Base-by-base conservation (phyloP, 352 stramenopile species). In the Globisporangium emineosum region DNA sequence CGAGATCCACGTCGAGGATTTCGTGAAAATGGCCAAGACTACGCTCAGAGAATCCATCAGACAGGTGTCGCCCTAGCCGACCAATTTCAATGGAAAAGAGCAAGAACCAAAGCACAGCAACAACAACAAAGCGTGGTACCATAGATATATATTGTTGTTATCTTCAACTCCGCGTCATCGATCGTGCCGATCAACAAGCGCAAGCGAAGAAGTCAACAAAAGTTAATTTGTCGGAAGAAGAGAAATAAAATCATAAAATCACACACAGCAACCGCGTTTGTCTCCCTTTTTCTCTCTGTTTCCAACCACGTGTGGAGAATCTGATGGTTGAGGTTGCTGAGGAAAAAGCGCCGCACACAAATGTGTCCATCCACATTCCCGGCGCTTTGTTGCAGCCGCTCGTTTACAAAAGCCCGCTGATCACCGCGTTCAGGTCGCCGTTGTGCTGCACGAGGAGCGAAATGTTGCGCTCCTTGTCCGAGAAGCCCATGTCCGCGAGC, bases 401-500 rank as follows among this genome's bases (percentile, higher is more conserved):
- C n/a, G 60, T 52, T 73, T 60, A 80, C 29, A 81, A 45, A 7
- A 93, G 69, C 23, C 68, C 73, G 30, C 69, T 83, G 68, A 94
- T 81, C 43, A 93, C 83, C 33, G 73, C 74, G 35, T 83, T 77
- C 53, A 94, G 71, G 67, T 93, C 72, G 47, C 86, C 82, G 2
- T 89, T 65, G 68, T 89, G 65, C 53, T 79, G 67, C 25, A 74
- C 72, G 12, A 94, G 71, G 42, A 94, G 71, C 43, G 72, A 58
- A 37, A 81, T 61, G 69, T 88, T 91, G 66, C 67, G 74, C 10
- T 76, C 50, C 9, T 75, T 77, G 63, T 93, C 76, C 37, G 66
- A 69, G 49, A 94, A 94, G 32, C 86, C 83, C 86, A 94, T 94
- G 37, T 90, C 78, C 1, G 57, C 70, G 33, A 94, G 67, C 25